Evolutionary conservation across 2,329 filamentous ascomycete genomes (phyloP).

Genomic region (Dactylellina drechsleri): DNA sequence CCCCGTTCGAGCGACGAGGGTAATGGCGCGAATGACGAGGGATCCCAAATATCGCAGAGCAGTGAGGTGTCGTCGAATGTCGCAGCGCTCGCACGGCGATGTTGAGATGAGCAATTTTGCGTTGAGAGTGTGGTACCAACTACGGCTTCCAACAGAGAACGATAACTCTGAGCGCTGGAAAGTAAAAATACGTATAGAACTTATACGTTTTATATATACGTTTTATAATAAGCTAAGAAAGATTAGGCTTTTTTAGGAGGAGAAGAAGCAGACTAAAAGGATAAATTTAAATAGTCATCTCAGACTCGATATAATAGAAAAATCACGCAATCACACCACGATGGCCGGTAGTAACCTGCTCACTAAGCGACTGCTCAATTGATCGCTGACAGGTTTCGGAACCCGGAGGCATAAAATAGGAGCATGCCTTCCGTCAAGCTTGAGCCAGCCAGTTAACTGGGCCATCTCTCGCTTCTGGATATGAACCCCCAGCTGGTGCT

Average conservation of each 20-base stretch:
- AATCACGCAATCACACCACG: constrained; percentile 14
- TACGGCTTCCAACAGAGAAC: no score
- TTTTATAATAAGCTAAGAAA: neutral
- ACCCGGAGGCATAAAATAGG: constrained; percentile 38
- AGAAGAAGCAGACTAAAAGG: neutral
- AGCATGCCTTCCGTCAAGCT: constrained; percentile 44
- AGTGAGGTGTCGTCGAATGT: constrained; percentile 4
- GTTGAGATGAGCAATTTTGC: constrained; percentile 25
- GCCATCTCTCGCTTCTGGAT: constrained; percentile 9
- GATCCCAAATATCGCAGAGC: neutral
- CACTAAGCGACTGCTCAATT: constrained; percentile 25
- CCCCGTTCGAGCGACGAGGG: constrained; percentile 14
- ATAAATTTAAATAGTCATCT: constrained; percentile 15
- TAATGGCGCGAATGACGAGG: constrained; percentile 11
- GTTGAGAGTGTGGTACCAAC: constrained; percentile 36
- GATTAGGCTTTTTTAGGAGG: neutral
- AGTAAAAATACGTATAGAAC: no score
- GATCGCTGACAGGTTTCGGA: constrained; percentile 16
- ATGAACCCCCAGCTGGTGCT: neutral
- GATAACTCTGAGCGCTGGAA: no score
- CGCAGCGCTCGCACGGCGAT: constrained; percentile 1
- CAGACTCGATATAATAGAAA: constrained; percentile 27
- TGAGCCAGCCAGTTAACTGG: constrained; percentile 29
- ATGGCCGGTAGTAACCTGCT: constrained; percentile 1
- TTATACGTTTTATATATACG: no score